A percentile compares a stretch with the other conserved stretches of the same genome.
Conservation (phyloP, 257 asterid genomes). For the Solanum boliviense region DNA sequence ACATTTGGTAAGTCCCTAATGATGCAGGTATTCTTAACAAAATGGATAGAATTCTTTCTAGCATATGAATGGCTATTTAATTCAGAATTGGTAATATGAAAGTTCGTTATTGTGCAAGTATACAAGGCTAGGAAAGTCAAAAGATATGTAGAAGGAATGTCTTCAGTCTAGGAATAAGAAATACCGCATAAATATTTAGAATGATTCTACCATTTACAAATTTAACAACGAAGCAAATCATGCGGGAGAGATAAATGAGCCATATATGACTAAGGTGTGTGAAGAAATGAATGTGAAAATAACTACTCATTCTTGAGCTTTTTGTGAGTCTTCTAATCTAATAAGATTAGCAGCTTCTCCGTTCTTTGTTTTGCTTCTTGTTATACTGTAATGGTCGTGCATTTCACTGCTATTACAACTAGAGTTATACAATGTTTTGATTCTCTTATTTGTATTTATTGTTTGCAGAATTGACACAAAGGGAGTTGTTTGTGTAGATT, state of each 20-base stretch:
- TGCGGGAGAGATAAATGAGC: conserved; percentile 13
- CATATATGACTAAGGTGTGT: conserved; percentile 19
- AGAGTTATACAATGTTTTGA: neutral
- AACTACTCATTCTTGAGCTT: conserved; percentile 17
- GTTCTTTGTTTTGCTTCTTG: neutral
- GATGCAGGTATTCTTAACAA: too few species aligned
- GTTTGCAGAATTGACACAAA: too few species aligned
- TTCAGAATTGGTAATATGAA: too few species aligned
- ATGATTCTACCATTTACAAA: conserved; percentile 10
- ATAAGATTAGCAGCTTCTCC: conserved; percentile 6
- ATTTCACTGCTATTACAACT: conserved; percentile 5
- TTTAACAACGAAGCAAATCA: conserved; percentile 13
- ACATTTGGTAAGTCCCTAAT: neutral
- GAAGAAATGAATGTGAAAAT: conserved; percentile 16
- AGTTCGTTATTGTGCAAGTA: too few species aligned
- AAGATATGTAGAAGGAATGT: neutral
- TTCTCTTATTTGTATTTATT: too few species aligned
- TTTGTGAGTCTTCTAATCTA: conserved; percentile 25
- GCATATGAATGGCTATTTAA: too few species aligned
- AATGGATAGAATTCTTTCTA: too few species aligned
- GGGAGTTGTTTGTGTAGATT: too few species aligned
- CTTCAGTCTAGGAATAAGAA: conserved; percentile 17
- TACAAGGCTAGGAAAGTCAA: too few species aligned
- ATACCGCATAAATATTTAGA: conserved; percentile 8
- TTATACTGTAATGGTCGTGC: conserved; percentile 14